Evolutionary conservation across 1,139 yeast genomes (phyloP).

Genomic region (Wickerhamiella pararugosa): DNA sequence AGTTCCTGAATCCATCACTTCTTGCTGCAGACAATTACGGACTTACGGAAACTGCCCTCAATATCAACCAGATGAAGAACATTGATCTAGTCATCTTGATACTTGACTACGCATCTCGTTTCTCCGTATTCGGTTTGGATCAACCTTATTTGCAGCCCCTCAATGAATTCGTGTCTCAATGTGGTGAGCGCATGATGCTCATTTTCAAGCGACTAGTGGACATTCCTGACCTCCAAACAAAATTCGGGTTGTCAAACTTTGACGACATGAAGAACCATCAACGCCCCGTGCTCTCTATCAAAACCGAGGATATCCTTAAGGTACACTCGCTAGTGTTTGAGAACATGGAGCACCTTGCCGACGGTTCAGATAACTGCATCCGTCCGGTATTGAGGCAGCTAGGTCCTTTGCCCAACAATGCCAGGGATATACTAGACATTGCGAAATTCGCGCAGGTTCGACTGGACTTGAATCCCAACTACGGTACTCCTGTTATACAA

Average conservation of each 20-base stretch:
- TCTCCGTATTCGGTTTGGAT: constrained; percentile 46
- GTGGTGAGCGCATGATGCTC: constrained; percentile 33
- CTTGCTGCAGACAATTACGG: constrained; percentile 59
- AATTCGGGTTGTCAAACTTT: constrained; percentile 47
- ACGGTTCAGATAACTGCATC: constrained; percentile 35
- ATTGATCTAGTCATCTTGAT: constrained; percentile 45
- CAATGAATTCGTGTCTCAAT: constrained; percentile 49
- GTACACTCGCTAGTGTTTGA: constrained; percentile 44
- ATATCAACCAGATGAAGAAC: constrained; percentile 34
- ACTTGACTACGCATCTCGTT: constrained; percentile 47
- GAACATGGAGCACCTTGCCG: constrained; percentile 35
- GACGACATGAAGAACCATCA: constrained; percentile 57
- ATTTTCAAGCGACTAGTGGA: constrained; percentile 37
- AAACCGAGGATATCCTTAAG: constrained; percentile 47
- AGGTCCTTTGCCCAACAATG: constrained; percentile 31
- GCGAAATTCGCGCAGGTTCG: constrained; percentile 28
- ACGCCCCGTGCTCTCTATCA: constrained; percentile 49
- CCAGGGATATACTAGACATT: constrained; percentile 30
- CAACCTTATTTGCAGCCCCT: constrained; percentile 67
- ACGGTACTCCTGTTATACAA: constrained; percentile 22
- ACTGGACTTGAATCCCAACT: constrained; percentile 30
- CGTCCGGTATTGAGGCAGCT: constrained; percentile 31
- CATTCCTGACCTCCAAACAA: constrained; percentile 43
- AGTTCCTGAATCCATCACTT: constrained; percentile 51
- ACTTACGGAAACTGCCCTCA: constrained; percentile 25